Base-by-base conservation (phyloP, 106 monocot genomes). In the Platanthera guangdongensis region DNA sequence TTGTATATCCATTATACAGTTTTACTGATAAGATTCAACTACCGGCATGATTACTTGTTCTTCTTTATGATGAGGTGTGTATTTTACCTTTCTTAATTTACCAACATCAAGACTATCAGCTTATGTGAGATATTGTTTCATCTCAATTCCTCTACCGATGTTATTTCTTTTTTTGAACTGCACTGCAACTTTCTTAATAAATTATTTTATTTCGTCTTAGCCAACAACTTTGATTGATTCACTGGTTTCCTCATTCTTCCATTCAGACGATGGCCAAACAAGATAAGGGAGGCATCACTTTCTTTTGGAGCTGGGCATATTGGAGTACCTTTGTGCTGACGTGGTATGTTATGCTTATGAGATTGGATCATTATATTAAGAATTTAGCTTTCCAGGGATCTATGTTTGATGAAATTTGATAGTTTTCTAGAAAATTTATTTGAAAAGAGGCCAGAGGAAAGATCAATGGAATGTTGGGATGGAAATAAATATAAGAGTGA, bases 231-330 rank as follows among this genome's bases (percentile, higher is more conserved):
- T 50, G 52, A 15, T 74, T 62, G 25, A 63, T 12, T 50, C 21
- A 10, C 25, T 67, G 11, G 12, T 30, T 67, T 32, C 39, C 59
- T 60, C 11, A 7, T 60, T 7, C 59, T 19, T 59, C 18, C 59
- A 60, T 67, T 12, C 67, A 67, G 97, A 89, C 97, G 70, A 91
- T 97, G 57, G 85, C 75, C 71, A 83, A 85, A 50, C 89, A 82
- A 76, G 84, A 86, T n/a, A 87, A 91, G 53, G 89, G 88, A 71
- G 93, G 87, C 62, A 94, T 97, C 78, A 88, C 86, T 73, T 94
- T 97, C 76, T 97, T 97, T 78, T 97, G 97, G 97, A 92, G 93
- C 80, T 93, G 90, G 89, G 94, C 97, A 73, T 97, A 97, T 81
- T 97, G 97, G 97, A 93, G 97, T 71, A 97, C 93, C 19, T 97